Percentiles rank a stretch among this genome's conserved stretches.
Evolutionary conservation across 2,329 filamentous ascomycete species (phyloP).

Genomic region (Periconia digitata): DNA sequence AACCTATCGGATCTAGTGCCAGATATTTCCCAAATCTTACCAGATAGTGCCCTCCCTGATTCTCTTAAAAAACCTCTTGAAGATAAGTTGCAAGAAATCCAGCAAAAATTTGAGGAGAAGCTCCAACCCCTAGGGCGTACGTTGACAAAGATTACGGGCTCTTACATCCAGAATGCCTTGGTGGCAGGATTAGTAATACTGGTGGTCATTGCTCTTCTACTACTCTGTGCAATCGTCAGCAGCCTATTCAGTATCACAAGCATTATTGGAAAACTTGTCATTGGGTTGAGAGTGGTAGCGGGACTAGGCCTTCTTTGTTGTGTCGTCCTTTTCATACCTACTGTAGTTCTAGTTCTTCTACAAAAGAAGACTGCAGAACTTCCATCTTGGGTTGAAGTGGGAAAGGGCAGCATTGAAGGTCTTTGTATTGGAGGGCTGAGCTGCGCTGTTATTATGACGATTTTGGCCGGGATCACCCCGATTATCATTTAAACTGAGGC

Average conservation of each 20-base stretch:
- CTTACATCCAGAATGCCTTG: slow-evolving; percentile 2
- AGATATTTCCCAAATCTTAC: slow-evolving; percentile 3
- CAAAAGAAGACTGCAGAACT: neutral
- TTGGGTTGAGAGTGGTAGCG: slow-evolving; percentile 2
- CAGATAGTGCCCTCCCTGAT: slow-evolving; percentile 1
- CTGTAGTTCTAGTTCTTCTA: neutral
- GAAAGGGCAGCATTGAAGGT: neutral
- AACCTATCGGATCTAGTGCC: slow-evolving; percentile 4
- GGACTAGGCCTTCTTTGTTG: neutral
- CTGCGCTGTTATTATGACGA: slow-evolving; percentile 4
- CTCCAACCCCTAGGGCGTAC: slow-evolving; percentile 3
- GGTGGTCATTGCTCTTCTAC: slow-evolving; percentile 5
- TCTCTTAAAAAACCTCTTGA: slow-evolving; percentile 4
- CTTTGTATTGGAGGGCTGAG: slow-evolving; percentile 1
- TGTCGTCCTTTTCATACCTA: slow-evolving; percentile 3
- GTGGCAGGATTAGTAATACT: slow-evolving; percentile 1
- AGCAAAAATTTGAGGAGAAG: slow-evolving; percentile 5
- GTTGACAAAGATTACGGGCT: slow-evolving; percentile 1
- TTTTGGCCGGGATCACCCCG: slow-evolving; percentile 2
- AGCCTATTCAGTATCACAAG: slow-evolving; percentile 2
- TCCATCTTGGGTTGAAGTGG: slow-evolving; percentile 4
- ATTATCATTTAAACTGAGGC: slow-evolving; percentile 4
- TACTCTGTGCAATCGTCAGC: slow-evolving; percentile 1
- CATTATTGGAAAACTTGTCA: slow-evolving; percentile 2
- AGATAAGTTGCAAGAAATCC: slow-evolving; percentile 1